Conservation (phyloP, 1,284 basidiomycete genomes). For the Austroboletus rostrupii region DNA sequence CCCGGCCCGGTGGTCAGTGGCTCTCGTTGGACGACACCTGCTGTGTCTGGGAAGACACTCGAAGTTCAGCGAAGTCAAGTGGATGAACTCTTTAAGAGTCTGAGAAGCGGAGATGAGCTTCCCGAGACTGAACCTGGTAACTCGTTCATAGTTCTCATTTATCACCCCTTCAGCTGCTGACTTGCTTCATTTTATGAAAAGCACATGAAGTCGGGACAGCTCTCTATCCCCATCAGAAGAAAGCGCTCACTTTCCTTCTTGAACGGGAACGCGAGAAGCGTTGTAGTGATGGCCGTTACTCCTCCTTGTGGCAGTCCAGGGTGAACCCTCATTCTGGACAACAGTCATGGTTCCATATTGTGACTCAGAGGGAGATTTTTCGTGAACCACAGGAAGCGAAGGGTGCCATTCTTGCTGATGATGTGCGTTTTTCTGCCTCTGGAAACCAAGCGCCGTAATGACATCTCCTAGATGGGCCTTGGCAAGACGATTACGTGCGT, state of each 20-base stretch:
- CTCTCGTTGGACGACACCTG: conserved; percentile 55
- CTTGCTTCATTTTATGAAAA: conserved; percentile 32
- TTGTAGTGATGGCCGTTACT: conserved; percentile 50
- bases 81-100: conserved; percentile 87
- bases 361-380: conserved; percentile 76
- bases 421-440: conserved; percentile 53
- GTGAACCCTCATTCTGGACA: conserved; percentile 48
- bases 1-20: conserved; percentile 38
- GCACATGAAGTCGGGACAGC: conserved; percentile 82
- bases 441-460: conserved; percentile 14
- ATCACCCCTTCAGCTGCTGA: conserved; percentile 11
- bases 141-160: conserved; percentile 29
- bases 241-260: conserved; percentile 94
- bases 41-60: conserved; percentile 72
- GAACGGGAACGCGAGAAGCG: conserved; percentile 80
- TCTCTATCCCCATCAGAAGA: conserved; percentile 97
- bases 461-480: conserved; percentile 79
- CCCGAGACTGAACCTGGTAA: conserved; percentile 79
- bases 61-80: conserved; percentile 93
- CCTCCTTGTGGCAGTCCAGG: conserved; percentile 75
- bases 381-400: conserved; percentile 74
- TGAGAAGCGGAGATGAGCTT: conserved; percentile 85
- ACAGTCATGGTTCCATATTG: conserved; percentile 73
- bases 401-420: conserved; percentile 90
- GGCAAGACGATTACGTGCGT: conserved; percentile 96